Percentiles rank a stretch among this genome's conserved stretches.
These are phyloP conservation scores for Pythium periplocum DNA, from an alignment of 352 stramenopile genomes.

Conservation along the genomic window DNA sequence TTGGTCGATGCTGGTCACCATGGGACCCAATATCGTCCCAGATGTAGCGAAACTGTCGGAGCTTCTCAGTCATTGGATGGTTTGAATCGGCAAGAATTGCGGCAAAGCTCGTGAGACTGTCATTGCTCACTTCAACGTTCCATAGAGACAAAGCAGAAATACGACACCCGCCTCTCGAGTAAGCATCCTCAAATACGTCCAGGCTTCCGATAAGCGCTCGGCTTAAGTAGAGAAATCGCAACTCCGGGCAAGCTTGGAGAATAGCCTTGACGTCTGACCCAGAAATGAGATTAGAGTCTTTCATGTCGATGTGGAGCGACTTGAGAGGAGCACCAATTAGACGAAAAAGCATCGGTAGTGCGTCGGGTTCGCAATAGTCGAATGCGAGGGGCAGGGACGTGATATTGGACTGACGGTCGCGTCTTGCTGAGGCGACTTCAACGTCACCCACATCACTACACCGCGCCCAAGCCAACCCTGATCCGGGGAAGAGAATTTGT, in stretches of 20 bases:
- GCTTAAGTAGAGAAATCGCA: constrained; percentile 5
- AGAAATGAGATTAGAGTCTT: not conserved
- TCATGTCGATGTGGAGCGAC: constrained; percentile 5
- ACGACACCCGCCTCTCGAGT: not conserved
- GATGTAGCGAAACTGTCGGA: constrained; percentile 9
- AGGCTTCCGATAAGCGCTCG: constrained; percentile 4
- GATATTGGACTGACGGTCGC: not conserved
- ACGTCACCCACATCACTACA: too few relatives aligned
- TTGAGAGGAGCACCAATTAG: constrained; percentile 4
- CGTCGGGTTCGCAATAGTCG: constrained; percentile 9
- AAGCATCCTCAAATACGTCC: constrained; percentile 6
- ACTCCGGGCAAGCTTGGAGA: constrained; percentile 3
- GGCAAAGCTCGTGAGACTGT: constrained; percentile 6
- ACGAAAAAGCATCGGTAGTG: not conserved
- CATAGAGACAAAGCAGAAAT: constrained; percentile 1
- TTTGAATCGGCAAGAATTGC: not conserved
- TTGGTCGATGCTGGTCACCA: not conserved
- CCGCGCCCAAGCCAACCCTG: too few relatives aligned
- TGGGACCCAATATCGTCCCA: constrained; percentile 5
- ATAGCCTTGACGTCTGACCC: constrained; percentile 1
- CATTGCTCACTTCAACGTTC: constrained; percentile 11
- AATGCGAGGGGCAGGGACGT: constrained; percentile 6
- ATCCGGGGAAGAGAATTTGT: constrained; percentile 1
- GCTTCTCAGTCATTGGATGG: constrained; percentile 4
- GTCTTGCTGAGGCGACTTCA: not conserved